phyloP scores from a whole-genome alignment of 495 filamentous ascomycete species.

The Annulohypoxylon maeteangense region DNA sequence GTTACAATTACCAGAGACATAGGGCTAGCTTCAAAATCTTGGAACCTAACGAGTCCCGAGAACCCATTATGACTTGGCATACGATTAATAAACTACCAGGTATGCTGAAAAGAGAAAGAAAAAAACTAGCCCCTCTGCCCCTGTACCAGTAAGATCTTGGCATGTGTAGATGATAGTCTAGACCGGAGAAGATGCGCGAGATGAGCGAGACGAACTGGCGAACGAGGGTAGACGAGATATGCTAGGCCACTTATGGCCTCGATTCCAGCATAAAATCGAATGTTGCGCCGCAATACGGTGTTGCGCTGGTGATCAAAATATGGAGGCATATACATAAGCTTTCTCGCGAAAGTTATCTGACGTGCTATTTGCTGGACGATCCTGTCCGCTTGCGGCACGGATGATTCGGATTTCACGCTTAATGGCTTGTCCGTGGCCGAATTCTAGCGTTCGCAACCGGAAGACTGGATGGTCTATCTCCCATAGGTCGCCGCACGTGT shows the following conservation, averaged over 20 bases:
- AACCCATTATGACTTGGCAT: not conserved
- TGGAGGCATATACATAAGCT: not conserved
- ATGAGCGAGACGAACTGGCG: not conserved
- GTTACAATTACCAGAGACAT: conserved; percentile 11
- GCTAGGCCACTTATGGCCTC: not conserved
- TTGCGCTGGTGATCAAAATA: conserved; percentile 15
- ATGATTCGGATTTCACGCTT: conserved; percentile 10
- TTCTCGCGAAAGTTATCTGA: not conserved
- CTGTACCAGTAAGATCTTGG: conserved; percentile 19
- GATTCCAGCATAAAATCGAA: conserved; percentile 12
- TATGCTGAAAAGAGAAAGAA: not conserved
- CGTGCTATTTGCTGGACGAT: not conserved
- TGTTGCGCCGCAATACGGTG: not conserved
- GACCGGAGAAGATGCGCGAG: conserved; percentile 2
- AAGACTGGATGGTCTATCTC: not conserved
- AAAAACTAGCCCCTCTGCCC: not conserved
- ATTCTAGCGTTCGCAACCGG: not conserved
- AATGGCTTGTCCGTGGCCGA: not conserved
- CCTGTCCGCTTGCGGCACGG: conserved; percentile 30
- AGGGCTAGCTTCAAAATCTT: conserved; percentile 5
- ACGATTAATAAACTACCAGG: not conserved
- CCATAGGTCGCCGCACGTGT: conserved; percentile 1
- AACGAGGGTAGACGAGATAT: conserved; percentile 2
- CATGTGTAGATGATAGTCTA: conserved; percentile 20
- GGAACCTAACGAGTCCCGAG: not conserved